A percentile compares a stretch with the other conserved stretches of the same genome.
Evolutionary conservation across 2,329 filamentous ascomycete genomes (phyloP).

Genomic region (Diaporthe caulivora): DNA sequence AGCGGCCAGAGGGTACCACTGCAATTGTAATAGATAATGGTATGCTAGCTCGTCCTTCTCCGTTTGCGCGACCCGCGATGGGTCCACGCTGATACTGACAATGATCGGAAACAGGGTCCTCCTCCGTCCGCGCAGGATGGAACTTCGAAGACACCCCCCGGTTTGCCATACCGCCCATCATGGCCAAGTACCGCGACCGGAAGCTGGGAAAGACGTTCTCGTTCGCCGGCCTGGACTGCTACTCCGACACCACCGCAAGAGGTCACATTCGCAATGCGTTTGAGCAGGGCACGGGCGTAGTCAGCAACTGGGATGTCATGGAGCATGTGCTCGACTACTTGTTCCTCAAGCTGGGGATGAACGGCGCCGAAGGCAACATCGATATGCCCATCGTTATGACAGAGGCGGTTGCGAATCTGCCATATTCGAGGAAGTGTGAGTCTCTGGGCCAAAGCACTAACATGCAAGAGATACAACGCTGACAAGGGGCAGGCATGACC

Average conservation of each 20-base stretch:
- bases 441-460: slow-evolving; percentile 39
- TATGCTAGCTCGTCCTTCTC: slow-evolving; percentile 53
- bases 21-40: slow-evolving; percentile 99
- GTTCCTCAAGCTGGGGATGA: slow-evolving; percentile 93
- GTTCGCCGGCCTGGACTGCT: slow-evolving; percentile 93
- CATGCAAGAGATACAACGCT: slow-evolving; percentile 40
- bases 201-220: slow-evolving; percentile 93
- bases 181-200: slow-evolving; percentile 94
- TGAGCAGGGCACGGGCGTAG: slow-evolving; percentile 88
- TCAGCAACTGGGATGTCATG: slow-evolving; percentile 98
- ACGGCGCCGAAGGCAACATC: slow-evolving; percentile 78
- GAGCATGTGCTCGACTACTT: slow-evolving; percentile 94
- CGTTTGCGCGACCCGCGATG: not conserved
- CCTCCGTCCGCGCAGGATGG: slow-evolving; percentile 91
- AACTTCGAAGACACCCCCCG: slow-evolving; percentile 89
- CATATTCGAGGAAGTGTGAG: slow-evolving; percentile 89
- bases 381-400: slow-evolving; percentile 95
- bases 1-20: slow-evolving; percentile 66
- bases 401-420: slow-evolving; percentile 90
- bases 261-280: slow-evolving; percentile 93
- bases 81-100: slow-evolving; percentile 40
- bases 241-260: slow-evolving; percentile 91
- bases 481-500: slow-evolving; percentile 80
- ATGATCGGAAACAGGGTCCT: slow-evolving; percentile 74
- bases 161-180: slow-evolving; percentile 86